A percentile compares a stretch with the other conserved stretches of the same genome.
Evolutionary conservation across 129 eudicot genomes (phyloP).

Genomic region (Chrysanthemum lavandulifolium): DNA sequence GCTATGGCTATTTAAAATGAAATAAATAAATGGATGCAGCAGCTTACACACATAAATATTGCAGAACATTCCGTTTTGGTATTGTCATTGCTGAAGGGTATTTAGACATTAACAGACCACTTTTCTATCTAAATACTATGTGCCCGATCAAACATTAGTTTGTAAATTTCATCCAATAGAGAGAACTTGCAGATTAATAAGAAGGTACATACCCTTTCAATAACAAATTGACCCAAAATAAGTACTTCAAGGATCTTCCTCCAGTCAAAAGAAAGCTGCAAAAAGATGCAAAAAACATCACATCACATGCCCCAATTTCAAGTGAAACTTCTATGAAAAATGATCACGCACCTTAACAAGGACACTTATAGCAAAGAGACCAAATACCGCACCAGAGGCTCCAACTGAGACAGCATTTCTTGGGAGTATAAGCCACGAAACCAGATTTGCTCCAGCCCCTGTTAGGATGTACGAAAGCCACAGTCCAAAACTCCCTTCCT

Average conservation of each 20-base stretch:
- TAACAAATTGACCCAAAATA: slow-evolving; percentile 88
- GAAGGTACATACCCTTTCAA: slow-evolving; percentile 66
- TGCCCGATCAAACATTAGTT: background rate
- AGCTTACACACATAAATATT: too few relatives aligned
- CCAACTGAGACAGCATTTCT: slow-evolving; percentile 96
- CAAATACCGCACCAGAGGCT: slow-evolving; percentile 98
- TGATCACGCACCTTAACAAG: slow-evolving; percentile 75
- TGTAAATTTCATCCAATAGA: background rate
- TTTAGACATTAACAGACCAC: background rate
- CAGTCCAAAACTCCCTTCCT: slow-evolving; percentile 85
- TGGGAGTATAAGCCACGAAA: slow-evolving; percentile 95
- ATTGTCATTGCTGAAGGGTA: background rate
- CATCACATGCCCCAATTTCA: background rate
- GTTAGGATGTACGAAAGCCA: slow-evolving; percentile 93
- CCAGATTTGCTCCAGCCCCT: slow-evolving; percentile 96
- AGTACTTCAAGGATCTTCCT: slow-evolving; percentile 98
- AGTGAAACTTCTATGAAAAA: background rate
- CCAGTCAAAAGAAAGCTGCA: slow-evolving; percentile 97
- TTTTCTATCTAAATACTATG: background rate
- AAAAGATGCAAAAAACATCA: slow-evolving; percentile 12
- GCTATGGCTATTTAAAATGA: too few relatives aligned
- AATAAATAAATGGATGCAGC: too few relatives aligned
- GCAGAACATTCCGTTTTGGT: background rate
- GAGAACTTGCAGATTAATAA: slow-evolving; percentile 6
- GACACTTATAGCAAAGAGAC: slow-evolving; percentile 94